Conservation (phyloP, 1,139 yeast genomes). For the Kluyveromyces sp. region DNA sequence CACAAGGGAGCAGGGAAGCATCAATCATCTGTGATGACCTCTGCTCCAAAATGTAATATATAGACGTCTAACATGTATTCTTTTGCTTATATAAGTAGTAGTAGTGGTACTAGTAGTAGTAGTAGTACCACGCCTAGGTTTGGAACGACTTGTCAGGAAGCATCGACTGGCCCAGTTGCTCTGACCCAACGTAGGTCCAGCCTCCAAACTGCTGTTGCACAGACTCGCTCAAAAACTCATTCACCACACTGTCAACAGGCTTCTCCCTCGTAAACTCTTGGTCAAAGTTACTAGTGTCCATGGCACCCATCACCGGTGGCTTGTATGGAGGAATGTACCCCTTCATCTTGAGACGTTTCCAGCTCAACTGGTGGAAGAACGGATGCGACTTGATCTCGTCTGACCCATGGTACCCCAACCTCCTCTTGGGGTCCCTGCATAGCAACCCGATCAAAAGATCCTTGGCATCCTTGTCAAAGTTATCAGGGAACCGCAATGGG, state of each 20-base stretch:
- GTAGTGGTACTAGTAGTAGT: background rate
- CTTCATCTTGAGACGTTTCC: slow-evolving; percentile 77
- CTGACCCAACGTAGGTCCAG: slow-evolving; percentile 85
- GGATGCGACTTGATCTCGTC: slow-evolving; percentile 76
- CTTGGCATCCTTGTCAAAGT: slow-evolving; percentile 83
- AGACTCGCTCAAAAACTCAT: slow-evolving; percentile 78
- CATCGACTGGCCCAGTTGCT: slow-evolving; percentile 32
- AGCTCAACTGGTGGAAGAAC: slow-evolving; percentile 85
- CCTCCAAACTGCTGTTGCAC: slow-evolving; percentile 98
- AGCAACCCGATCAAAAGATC: slow-evolving; percentile 69
- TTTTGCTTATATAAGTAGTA: background rate
- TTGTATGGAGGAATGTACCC: slow-evolving; percentile 94
- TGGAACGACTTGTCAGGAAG: slow-evolving; percentile 22
- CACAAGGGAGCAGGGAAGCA: too few relatives aligned
- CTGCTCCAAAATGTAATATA: background rate
- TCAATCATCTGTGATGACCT: too few relatives aligned
- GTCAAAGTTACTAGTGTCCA: slow-evolving; percentile 90
- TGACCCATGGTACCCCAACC: slow-evolving; percentile 78
- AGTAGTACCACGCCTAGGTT: background rate
- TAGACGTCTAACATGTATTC: background rate
- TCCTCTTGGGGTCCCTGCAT: slow-evolving; percentile 74
- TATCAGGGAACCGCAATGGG: slow-evolving; percentile 81
- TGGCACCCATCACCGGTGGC: slow-evolving; percentile 79
- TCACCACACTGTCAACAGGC: slow-evolving; percentile 94
- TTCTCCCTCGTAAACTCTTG: slow-evolving; percentile 86